phyloP scores from a whole-genome alignment of 2,329 filamentous ascomycete species.

The Monilinia polystroma region DNA sequence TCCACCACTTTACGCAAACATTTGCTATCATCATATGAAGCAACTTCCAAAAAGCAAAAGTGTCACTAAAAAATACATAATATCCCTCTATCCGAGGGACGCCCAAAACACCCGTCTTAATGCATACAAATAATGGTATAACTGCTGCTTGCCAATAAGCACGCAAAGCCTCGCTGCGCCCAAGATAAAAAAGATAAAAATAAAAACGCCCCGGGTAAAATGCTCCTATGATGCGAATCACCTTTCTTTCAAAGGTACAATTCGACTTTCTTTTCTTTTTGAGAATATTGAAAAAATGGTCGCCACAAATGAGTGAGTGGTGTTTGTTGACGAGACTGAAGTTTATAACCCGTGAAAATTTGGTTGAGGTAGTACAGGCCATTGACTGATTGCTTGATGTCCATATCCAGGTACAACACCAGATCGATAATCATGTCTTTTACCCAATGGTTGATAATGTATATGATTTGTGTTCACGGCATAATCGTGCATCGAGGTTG shows the following conservation, averaged over 20 bases:
- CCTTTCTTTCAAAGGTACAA: not conserved
- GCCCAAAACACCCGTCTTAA: conserved; percentile 21
- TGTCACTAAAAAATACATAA: conserved; percentile 1
- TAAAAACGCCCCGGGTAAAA: conserved; percentile 8
- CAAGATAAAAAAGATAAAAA: not conserved
- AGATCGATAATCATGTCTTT: conserved; percentile 64
- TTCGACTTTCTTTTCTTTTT: conserved; percentile 11
- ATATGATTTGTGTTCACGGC: conserved; percentile 66
- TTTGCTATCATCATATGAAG: not conserved
- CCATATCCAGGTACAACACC: conserved; percentile 66
- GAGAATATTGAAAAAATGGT: not conserved
- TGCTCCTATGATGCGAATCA: conserved; percentile 15
- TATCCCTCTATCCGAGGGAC: not conserved
- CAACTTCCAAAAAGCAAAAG: not conserved
- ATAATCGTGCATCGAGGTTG: conserved; percentile 74
- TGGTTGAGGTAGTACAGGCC: conserved; percentile 40
- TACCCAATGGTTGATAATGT: conserved; percentile 78
- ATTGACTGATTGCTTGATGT: conserved; percentile 32
- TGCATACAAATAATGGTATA: conserved; percentile 21
- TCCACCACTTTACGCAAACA: not conserved
- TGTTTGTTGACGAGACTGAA: not conserved
- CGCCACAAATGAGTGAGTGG: no score
- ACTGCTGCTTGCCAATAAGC: not conserved
- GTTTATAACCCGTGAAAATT: conserved; percentile 35
- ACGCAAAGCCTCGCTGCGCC: conserved; percentile 5